Conservation (phyloP, 148 eudicot genomes). For the Vaccinium myrtillus region DNA sequence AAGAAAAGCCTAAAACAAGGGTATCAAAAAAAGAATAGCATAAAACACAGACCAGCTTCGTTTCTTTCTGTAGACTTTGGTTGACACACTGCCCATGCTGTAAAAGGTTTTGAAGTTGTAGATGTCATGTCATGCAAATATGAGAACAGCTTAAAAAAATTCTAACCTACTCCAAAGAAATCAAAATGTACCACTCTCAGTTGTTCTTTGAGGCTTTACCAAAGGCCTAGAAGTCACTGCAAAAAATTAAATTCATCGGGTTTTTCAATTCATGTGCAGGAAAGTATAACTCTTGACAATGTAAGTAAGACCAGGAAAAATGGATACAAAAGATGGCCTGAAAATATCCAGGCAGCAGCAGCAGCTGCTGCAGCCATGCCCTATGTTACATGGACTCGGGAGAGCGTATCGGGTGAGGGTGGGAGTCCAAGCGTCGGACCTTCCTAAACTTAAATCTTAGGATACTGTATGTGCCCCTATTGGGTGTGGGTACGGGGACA, state of each 20-base stretch:
- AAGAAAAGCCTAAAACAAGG: neutral
- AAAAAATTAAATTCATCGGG: neutral
- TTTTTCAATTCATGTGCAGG: neutral
- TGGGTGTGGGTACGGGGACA: too few species aligned
- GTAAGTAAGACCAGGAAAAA: neutral
- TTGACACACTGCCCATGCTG: neutral
- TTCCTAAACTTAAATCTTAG: too few species aligned
- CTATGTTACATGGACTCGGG: too few species aligned
- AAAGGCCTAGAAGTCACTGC: neutral
- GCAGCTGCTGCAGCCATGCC: too few species aligned
- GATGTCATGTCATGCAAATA: too few species aligned
- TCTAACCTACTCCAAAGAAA: neutral
- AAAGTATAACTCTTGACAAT: too few species aligned
- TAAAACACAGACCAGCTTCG: neutral
- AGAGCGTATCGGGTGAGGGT: too few species aligned
- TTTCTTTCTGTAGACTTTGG: neutral
- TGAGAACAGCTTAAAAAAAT: neutral
- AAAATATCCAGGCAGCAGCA: too few species aligned
- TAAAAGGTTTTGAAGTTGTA: neutral
- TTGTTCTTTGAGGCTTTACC: neutral
- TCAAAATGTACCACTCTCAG: neutral
- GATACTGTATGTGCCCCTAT: too few species aligned
- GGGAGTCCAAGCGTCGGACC: too few species aligned
- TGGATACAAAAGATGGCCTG: too few species aligned
- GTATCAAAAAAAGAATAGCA: too few species aligned